phyloP scores from a whole-genome alignment of 768 basidiomycete genomes.

The Tulasnella sp. region DNA sequence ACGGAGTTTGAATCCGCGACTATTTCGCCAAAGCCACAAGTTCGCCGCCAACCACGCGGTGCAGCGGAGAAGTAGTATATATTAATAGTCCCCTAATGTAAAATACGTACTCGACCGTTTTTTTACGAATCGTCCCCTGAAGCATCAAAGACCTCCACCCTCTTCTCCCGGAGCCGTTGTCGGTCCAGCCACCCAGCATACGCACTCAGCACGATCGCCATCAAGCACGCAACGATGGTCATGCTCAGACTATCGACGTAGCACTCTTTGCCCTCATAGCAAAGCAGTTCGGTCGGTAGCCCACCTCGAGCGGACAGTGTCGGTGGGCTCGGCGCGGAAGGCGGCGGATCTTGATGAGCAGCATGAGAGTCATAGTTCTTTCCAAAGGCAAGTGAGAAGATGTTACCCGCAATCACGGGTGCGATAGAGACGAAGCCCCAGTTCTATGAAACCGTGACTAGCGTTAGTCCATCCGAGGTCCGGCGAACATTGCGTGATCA shows the following conservation, averaged over 20 bases:
- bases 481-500: neutral
- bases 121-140: neutral
- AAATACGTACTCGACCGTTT: neutral
- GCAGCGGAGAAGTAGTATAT: neutral
- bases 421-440: conserved; percentile 75
- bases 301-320: neutral
- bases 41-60: neutral
- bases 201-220: conserved; percentile 26
- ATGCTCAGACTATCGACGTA: conserved; percentile 30
- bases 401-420: conserved; percentile 68
- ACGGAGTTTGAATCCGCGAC: conserved; percentile 4
- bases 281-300: conserved; percentile 25
- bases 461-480: neutral
- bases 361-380: conserved; percentile 72
- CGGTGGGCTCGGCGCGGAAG: neutral
- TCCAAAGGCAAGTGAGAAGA: conserved; percentile 83
- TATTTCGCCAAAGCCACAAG: neutral
- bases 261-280: conserved; percentile 26
- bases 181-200: conserved; percentile 25
- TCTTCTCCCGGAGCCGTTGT: too few relatives aligned
- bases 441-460: conserved; percentile 51
- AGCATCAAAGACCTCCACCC: neutral
- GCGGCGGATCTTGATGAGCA: conserved; percentile 22
- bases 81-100: neutral
- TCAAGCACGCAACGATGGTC: conserved; percentile 28